Conservation (phyloP, 306 rosid genomes). For the Geum urbanum region DNA sequence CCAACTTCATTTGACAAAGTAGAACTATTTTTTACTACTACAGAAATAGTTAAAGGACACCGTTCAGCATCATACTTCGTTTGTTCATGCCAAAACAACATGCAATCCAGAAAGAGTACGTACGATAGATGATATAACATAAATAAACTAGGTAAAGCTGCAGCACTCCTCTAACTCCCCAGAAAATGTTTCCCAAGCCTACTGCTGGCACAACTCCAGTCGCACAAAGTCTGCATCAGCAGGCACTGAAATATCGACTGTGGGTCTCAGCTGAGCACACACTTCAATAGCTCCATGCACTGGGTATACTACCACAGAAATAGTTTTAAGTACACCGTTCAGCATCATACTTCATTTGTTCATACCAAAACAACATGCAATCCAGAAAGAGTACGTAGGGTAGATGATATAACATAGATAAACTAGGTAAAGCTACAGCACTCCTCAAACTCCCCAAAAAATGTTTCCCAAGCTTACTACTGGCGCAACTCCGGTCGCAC, state of each 20-base stretch:
- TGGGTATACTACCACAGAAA: constrained; percentile 30
- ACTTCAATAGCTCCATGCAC: constrained; percentile 90
- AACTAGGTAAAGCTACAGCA: constrained; percentile 1
- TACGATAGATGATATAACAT: not conserved
- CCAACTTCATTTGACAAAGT: not conserved
- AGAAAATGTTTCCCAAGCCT: constrained; percentile 15
- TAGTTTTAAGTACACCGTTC: not conserved
- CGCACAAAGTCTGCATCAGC: constrained; percentile 92
- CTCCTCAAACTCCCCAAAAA: not conserved
- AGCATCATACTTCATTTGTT: not conserved
- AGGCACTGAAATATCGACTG: constrained; percentile 83
- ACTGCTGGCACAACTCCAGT: constrained; percentile 76
- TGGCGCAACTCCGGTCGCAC: constrained; percentile 95
- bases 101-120: not conserved
- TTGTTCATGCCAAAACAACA: not conserved
- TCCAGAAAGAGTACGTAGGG: not conserved
- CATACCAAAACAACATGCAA: not conserved
- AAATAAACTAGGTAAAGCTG: not conserved
- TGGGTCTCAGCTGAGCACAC: constrained; percentile 90
- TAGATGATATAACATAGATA: not conserved
- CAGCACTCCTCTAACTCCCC: not conserved
- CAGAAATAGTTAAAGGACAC: not conserved
- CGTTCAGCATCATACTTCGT: not conserved
- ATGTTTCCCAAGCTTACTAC: constrained; percentile 23
- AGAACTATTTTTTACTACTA: not conserved